A percentile compares a stretch with the other conserved stretches of the same genome.
These are phyloP conservation scores for Toxoplasma gondii DNA, from an alignment of 169 alveolate genomes.

Conservation along the genomic window DNA sequence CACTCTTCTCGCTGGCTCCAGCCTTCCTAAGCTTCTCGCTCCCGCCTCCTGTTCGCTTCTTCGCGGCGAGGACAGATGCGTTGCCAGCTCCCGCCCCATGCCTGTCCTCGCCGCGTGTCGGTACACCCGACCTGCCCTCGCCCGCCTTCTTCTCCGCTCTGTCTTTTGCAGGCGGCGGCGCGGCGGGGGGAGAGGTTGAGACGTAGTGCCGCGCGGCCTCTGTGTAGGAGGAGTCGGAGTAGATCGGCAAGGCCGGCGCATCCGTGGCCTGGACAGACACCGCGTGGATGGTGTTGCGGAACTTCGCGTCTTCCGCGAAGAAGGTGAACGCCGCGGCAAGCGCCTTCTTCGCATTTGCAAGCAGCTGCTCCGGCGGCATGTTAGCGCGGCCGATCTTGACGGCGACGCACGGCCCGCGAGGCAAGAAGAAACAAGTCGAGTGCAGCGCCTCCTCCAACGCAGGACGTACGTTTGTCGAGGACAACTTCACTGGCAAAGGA, in stretches of 20 bases:
- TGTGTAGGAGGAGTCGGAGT: conserved; percentile 46
- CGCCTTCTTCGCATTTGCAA: conserved; percentile 68
- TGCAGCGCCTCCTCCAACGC: conserved; percentile 67
- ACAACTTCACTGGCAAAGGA: conserved; percentile 47
- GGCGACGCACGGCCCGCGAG: conserved; percentile 69
- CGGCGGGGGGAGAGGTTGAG: conserved; percentile 7
- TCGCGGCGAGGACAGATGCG: no score
- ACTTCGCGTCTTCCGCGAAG: conserved; percentile 59
- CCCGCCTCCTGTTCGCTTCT: no score
- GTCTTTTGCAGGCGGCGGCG: background rate
- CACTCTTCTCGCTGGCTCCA: background rate
- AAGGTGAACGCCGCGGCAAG: conserved; percentile 60
- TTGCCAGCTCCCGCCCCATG: no score
- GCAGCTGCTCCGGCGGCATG: conserved; percentile 64
- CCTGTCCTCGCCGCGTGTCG: no score
- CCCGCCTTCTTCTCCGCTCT: background rate
- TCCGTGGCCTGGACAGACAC: conserved; percentile 74
- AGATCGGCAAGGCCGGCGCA: conserved; percentile 74
- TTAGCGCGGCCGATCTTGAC: conserved; percentile 71
- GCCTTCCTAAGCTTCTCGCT: no score
- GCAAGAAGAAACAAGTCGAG: conserved; percentile 63
- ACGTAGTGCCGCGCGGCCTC: conserved; percentile 45
- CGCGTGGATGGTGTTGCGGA: conserved; percentile 69
- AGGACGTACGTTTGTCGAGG: conserved; percentile 55
- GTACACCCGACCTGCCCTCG: no score